Base-by-base conservation (phyloP, 331 rosid genomes). In the Quercus phellos region DNA sequence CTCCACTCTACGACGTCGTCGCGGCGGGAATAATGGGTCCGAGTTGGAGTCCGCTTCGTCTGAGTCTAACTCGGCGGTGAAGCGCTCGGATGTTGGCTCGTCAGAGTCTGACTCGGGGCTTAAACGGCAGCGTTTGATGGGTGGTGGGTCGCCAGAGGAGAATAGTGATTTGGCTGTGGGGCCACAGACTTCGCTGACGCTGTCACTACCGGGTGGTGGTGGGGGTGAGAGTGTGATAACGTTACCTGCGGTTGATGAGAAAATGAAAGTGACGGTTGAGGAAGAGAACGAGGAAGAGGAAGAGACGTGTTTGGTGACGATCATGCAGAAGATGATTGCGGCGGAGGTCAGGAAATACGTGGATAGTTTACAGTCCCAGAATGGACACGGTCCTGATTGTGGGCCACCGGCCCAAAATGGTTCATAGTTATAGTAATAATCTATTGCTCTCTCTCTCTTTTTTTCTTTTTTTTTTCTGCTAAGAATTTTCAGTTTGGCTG, bases 1-100 rank as follows among this genome's bases (percentile, higher is more conserved):
- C 75, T 90, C 98, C 35, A 89, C 97, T 3, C 93, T 94, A 34
- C 93, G 92, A 19, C 93, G 97, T 26, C 85, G 87, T 0, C 55
- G 84, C 13, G 69, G 12, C 46, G 46, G 46, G 13, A 3, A 69
- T 30, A 3, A 64, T 42, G 1, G 50, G 4, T 46, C 66, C 17
- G 82, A 64, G 21, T 29, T 71, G 6, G 38, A 85, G 0, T 68
- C 78, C 0, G n/a, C 70, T 2, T 69, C 85, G 0, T 80, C 83
- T 1, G 79, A 78, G 8, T 74, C 88, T 0, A 22, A 79, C 11
- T 26, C 80, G 2, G 7, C 32, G 2, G 0, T 59, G 78, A 75
- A 60, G 21, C 68, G 59, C 19, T 38, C 72, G 0, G 64, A 8
- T 8, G 43, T 21, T 3, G 29, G 59, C 1, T 59, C 74, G 51